Conservation (phyloP, 495 filamentous ascomycete species). For the Talaromyces ruber region DNA sequence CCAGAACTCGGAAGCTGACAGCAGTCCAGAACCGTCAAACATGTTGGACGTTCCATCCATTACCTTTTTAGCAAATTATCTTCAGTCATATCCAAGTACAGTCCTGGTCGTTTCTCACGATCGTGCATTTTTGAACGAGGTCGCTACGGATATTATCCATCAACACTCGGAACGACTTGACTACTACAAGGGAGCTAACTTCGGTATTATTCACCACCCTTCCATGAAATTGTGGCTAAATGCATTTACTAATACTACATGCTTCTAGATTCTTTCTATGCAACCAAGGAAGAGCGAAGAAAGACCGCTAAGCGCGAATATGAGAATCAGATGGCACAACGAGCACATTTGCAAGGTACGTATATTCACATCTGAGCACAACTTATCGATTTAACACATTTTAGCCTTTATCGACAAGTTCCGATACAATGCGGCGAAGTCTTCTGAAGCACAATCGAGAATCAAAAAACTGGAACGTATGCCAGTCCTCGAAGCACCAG, state of each 20-base stretch:
- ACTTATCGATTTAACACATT: conserved; percentile 6
- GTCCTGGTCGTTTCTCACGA: conserved; percentile 98
- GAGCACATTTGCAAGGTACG: conserved; percentile 71
- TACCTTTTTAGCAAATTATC: conserved; percentile 94
- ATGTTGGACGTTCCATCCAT: conserved; percentile 99
- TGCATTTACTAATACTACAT: conserved; percentile 9
- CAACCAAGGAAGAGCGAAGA: conserved; percentile 90
- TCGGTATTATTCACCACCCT: conserved; percentile 36
- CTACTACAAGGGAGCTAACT: conserved; percentile 98
- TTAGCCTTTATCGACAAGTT: conserved; percentile 98
- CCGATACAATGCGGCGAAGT: conserved; percentile 98
- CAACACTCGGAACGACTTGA: conserved; percentile 95
- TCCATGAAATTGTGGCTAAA: not conserved
- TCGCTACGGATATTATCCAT: conserved; percentile 99
- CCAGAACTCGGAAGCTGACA: not conserved
- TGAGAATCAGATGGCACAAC: conserved; percentile 92
- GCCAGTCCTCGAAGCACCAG: conserved; percentile 83
- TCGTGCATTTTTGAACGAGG: conserved; percentile 96
- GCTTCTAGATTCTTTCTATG: conserved; percentile 81
- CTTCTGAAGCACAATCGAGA: conserved; percentile 91
- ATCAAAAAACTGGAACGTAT: conserved; percentile 99
- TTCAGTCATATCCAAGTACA: conserved; percentile 89
- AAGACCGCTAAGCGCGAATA: conserved; percentile 97
- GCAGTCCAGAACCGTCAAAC: conserved; percentile 78
- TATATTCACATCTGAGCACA: not conserved